A percentile compares a stretch with the other conserved stretches of the same genome.
phyloP scores from a whole-genome alignment of 2,329 filamentous ascomycete species.

The Dactylellina sp. region DNA sequence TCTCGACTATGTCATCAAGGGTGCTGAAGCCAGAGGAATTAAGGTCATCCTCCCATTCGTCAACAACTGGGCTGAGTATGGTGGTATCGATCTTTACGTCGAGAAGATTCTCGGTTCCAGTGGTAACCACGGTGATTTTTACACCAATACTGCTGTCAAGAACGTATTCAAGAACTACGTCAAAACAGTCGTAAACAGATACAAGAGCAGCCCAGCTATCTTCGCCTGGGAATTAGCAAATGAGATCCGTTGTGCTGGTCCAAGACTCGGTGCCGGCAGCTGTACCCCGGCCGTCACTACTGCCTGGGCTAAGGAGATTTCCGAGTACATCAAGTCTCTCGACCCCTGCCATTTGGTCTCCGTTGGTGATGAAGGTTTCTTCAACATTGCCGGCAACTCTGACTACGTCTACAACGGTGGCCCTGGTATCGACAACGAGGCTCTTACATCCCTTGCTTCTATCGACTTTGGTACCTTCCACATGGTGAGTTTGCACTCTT shows the following conservation, averaged over 20 bases:
- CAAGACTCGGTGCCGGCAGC: slow-evolving; percentile 64
- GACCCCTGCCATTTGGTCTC: slow-evolving; percentile 70
- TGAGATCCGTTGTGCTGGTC: slow-evolving; percentile 70
- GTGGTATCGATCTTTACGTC: slow-evolving; percentile 67
- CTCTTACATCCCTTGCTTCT: slow-evolving; percentile 67
- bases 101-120: slow-evolving; percentile 67
- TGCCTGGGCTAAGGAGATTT: slow-evolving; percentile 69
- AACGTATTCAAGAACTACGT: slow-evolving; percentile 74
- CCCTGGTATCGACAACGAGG: slow-evolving; percentile 68
- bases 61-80: slow-evolving; percentile 78
- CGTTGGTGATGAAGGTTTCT: slow-evolving; percentile 67
- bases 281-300: slow-evolving; percentile 66
- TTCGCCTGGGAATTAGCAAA: slow-evolving; percentile 77
- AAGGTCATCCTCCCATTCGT: slow-evolving; percentile 76
- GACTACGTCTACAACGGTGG: slow-evolving; percentile 67
- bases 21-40: slow-evolving; percentile 71
- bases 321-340: slow-evolving; percentile 68
- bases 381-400: slow-evolving; percentile 63
- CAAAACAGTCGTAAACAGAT: slow-evolving; percentile 70
- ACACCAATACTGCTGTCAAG: slow-evolving; percentile 69
- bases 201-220: slow-evolving; percentile 71
- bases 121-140: slow-evolving; percentile 69
- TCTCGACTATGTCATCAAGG: slow-evolving; percentile 73
- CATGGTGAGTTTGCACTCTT: too few relatives aligned
- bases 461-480: slow-evolving; percentile 70